phyloP scores from a whole-genome alignment of 1,284 basidiomycete species.

The Rhizopogon parksii region DNA sequence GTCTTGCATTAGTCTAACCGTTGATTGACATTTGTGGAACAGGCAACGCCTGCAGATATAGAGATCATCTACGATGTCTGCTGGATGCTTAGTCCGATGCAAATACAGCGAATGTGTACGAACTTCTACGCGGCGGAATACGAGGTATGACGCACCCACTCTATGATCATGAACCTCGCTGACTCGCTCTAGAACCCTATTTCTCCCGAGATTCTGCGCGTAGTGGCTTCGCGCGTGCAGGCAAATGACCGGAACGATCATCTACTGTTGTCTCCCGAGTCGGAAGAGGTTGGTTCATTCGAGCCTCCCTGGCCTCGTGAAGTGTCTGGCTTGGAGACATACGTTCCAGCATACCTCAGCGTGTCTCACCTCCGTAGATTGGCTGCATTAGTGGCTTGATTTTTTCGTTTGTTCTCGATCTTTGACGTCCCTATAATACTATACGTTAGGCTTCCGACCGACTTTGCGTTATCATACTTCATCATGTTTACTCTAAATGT shows the following conservation, averaged over 20 bases:
- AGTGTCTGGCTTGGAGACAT: conserved; percentile 83
- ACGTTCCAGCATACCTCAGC: conserved; percentile 81
- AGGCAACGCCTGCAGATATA: conserved; percentile 90
- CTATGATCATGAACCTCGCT: conserved; percentile 8
- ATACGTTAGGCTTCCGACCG: not conserved
- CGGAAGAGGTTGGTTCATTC: conserved; percentile 91
- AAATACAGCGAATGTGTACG: conserved; percentile 97
- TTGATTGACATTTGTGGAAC: conserved; percentile 11
- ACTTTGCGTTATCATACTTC: conserved; percentile 3
- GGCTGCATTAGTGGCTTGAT: conserved; percentile 58
- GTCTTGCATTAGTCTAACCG: not conserved
- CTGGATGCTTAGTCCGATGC: conserved; percentile 99
- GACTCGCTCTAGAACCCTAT: conserved; percentile 70
- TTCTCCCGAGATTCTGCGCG: conserved; percentile 90
- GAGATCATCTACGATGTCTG: conserved; percentile 99
- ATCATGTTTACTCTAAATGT: conserved; percentile 18
- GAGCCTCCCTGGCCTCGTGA: conserved; percentile 83
- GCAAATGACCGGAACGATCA: conserved; percentile 95
- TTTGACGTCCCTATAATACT: not conserved
- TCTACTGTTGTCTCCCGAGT: conserved; percentile 87
- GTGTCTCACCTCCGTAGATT: conserved; percentile 77
- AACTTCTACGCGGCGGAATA: conserved; percentile 99
- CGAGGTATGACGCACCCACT: conserved; percentile 52
- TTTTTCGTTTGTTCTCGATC: not conserved
- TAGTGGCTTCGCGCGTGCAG: conserved; percentile 91